Evolutionary conservation across 441 rosid species (phyloP), one percentile per base, ranked within the genome.

Genomic region (Manihot esculenta): DNA sequence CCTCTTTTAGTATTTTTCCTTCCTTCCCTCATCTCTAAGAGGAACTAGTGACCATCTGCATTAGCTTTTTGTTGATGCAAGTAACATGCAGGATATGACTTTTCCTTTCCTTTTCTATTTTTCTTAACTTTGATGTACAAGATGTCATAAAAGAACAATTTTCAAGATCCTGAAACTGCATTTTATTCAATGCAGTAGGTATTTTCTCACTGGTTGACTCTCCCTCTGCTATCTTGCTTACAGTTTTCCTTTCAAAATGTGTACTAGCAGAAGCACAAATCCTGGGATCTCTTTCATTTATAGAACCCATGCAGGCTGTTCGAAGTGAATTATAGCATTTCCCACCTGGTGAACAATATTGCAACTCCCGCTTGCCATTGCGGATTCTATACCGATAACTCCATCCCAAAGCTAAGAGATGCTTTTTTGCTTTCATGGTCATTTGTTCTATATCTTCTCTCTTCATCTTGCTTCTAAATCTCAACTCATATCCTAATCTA

Each of bases 341-440:
- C 57, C 89, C 89, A 2, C 27, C 47, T 35, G 88, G 92, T 14
- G 92, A 79, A 49, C 24, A 47, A 63, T 82, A 81, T 3, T 55
- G 60, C 58, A 78, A 30, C 26, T 15, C 74, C 54, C 55, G 73
- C 68, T 69, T 77, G 57, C 81, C 80, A 6, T 63, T 62, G 30
- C 13, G 12, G 5, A 0, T 41, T 66, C 44, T 30, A 27, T 44
- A 57, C 33, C 15, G 38, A 77, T 84, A 67, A 2, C 9, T 33
- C 91, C 95, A 89, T 68, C 95, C 92, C 60, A 80, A 50, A n/a
- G 82, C 79, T 57, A 20, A 70, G 30, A 10, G 53, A n/a, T n/a
- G n/a, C n/a, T n/a, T n/a, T n/a, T n/a, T n/a, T n/a, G n/a, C n/a
- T n/a, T n/a, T n/a, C n/a, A n/a, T n/a, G n/a, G n/a, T n/a, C n/a